Conservation (phyloP, 768 basidiomycete species). For the Dentipellis fragilis region DNA sequence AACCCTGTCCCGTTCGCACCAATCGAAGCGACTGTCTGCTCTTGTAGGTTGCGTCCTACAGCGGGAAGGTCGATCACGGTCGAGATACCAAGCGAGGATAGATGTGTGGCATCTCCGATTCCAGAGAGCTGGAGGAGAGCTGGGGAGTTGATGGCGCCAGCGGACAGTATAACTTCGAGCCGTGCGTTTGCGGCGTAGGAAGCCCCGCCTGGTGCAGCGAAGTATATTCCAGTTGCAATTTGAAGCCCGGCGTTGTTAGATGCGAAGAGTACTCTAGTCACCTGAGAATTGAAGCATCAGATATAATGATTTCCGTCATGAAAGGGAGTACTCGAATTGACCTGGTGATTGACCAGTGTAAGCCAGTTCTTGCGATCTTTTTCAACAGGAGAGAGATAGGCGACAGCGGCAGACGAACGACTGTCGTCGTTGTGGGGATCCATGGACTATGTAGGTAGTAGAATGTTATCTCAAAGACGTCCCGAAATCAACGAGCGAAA, state of each 20-base stretch:
- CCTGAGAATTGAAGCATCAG: neutral
- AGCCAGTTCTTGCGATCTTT: conserved; percentile 36
- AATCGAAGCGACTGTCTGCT: conserved; percentile 29
- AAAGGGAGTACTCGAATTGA: conserved; percentile 3
- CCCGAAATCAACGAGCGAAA: neutral
- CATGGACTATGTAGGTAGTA: neutral
- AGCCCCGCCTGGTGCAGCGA: conserved; percentile 8
- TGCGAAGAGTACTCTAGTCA: neutral
- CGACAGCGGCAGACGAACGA: conserved; percentile 43
- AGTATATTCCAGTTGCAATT: neutral
- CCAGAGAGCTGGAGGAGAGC: conserved; percentile 21
- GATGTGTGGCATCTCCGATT: conserved; percentile 21
- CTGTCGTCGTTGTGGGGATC: conserved; percentile 34
- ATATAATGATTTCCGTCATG: no score
- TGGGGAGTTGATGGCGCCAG: neutral
- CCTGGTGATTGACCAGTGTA: conserved; percentile 29
- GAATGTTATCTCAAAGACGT: neutral
- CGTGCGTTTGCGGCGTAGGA: conserved; percentile 8
- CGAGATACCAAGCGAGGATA: conserved; percentile 18
- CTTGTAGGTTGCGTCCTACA: conserved; percentile 29
- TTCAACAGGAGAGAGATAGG: conserved; percentile 47
- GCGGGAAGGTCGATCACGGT: conserved; percentile 24
- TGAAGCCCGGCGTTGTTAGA: neutral
- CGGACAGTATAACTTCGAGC: conserved; percentile 1
- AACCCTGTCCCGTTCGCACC: conserved; percentile 24